Evolutionary conservation across 345 rosid genomes (phyloP), one percentile per base, ranked within the genome.

Genomic region (Reutealis trisperma): DNA sequence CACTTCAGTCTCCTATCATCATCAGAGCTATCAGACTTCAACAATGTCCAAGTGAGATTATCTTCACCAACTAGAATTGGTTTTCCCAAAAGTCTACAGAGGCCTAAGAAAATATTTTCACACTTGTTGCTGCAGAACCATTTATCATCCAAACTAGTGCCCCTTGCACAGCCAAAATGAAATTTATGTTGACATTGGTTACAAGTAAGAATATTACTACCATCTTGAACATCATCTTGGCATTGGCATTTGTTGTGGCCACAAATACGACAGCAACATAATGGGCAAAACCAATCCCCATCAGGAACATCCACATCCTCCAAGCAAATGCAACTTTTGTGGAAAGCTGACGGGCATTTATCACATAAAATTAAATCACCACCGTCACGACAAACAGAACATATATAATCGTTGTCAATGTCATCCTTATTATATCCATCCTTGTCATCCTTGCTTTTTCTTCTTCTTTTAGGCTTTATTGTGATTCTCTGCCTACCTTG

Each of bases 11-110:
- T 95, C 75, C 6, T 15, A 18, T 54, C 1, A 18, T 18, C 16
- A 55, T 72, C 83, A 49, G 13, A 30, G 44, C 27, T 67, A 45
- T 83, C 83, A 3, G 72, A 63, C 73, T 87, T 88, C 75, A 90
- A 32, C 67, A 93, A 67, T 63, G 90, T 95, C 92, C 94, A 90
- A 27, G 89, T 93, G 66, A 95, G 81, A 59, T 88, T 83, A 73
- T 84, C 86, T 51, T 37, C 71, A 70, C 94, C 90, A 12, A 91
- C 75, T 63, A 71, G 79, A 78, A 89, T 84, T 27, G 87, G 81
- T 82, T 86, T 89, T 73, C 89, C 92, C 63, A 87, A 51, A 74
- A 91, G 86, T 83, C 83, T 75, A 69, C 72, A 57, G 34, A 93
- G 89, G 80, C 83, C 87, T 72, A 37, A 74, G 70, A 66, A 89